Conservation (phyloP, 2,329 filamentous ascomycete species). For the Eutypella sp. region DNA sequence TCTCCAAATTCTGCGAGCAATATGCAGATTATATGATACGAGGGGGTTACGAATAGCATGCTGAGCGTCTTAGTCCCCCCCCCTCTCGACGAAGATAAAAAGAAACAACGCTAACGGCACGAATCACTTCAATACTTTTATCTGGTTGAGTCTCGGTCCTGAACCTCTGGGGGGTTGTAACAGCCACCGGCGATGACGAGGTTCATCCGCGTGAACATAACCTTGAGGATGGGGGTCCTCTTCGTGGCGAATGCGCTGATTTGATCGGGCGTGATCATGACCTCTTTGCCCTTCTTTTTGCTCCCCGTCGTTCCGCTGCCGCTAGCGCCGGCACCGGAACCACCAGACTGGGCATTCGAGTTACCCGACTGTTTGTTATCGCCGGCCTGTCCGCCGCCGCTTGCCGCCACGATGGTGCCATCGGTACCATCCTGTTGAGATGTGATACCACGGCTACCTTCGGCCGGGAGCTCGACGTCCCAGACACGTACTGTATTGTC, state of each 20-base stretch:
- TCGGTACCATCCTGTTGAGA: conserved; percentile 33
- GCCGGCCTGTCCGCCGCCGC: conserved; percentile 33
- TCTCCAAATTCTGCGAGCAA: no score
- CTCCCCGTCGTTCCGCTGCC: conserved; percentile 21
- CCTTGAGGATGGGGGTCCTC: conserved; percentile 90
- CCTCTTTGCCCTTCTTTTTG: conserved; percentile 84
- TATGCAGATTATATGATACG: no score
- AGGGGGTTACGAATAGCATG: no score
- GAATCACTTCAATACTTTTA: no score
- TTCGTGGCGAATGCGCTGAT: conserved; percentile 94
- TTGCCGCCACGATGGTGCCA: conserved; percentile 36
- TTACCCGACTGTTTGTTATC: conserved; percentile 28
- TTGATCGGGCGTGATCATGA: conserved; percentile 85
- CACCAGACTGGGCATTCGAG: conserved; percentile 23
- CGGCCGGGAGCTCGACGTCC: conserved; percentile 74
- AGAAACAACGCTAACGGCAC: no score
- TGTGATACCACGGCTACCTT: conserved; percentile 40
- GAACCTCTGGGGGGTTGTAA: conserved; percentile 50
- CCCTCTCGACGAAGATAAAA: no score
- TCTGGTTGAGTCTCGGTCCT: conserved; percentile 17
- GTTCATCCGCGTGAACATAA: conserved; percentile 93
- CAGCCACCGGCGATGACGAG: conserved; percentile 80
- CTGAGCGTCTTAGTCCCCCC: no score
- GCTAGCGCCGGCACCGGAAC: conserved; percentile 24
- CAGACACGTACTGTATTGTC: conserved; percentile 92